Evolutionary conservation across 1,139 yeast species (phyloP), one percentile per base, ranked within the genome.

Genomic region (Blastobotrys raffinosifermentans): DNA sequence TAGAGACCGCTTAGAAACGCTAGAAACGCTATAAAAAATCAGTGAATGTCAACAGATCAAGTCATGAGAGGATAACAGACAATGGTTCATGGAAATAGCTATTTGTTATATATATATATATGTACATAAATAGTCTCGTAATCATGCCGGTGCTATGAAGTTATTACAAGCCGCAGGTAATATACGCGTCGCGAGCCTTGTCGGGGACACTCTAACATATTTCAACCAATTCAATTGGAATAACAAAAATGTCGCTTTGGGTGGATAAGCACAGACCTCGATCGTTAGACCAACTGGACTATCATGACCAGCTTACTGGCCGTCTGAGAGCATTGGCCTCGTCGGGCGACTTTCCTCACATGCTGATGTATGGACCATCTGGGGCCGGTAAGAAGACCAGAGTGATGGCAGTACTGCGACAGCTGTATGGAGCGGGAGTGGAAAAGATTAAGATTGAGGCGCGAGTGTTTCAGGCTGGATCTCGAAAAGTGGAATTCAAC

Each of bases 361-460:
- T 91, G 38, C 66, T 91, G 27, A 75, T 91, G 8, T 89, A 89
- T 58, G 99, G 99, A 0, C 97, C 98, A 1, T 78, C 89, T 33
- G 99, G 99, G 4, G 84, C 95, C 13, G 99, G 99, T 43, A 91
- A 91, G 60, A 93, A 91, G 67, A 93, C 98, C 2, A 73, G 98
- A 50, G 85, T 89, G 13, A 74, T 87, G 62, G 79, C 94, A 7
- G 72, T 94, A 3, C 64, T 91, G 38, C 72, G 77, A 41, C 89
- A 85, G 53, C 70, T 91, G 37, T 91, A 80, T 55, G 97, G 97
- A 1, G 62, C 80, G 3, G 83, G 80, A 39, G 87, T 84, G 16
- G 91, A 84, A 47, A 75, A 80, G 45, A 71, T 91, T 65, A 89
- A 87, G 61, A 87, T 91, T 38, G 97, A 89, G 55, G 84, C 89